Base-by-base conservation (phyloP, 768 basidiomycete genomes). In the Suillus variegatus region DNA sequence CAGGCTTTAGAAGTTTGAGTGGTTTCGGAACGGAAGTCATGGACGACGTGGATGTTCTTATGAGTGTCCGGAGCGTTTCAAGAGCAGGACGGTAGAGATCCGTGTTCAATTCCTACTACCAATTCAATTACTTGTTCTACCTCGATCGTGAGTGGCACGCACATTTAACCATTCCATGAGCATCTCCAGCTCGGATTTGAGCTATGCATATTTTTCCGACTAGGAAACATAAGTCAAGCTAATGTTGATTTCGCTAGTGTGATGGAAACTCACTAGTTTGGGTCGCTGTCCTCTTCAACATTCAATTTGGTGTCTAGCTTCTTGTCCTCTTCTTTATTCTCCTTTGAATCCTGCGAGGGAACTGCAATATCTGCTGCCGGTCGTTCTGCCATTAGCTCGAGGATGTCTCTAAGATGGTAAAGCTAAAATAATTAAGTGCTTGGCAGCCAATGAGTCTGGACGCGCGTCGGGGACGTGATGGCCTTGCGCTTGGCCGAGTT, bases 21-120 rank as follows among this genome's bases (percentile, higher is more conserved):
- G 97, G 97, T 81, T 99, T 99, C 1, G 97, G 97, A 12, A 99
- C 96, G 28, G 95, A 96, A 13, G 97, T 99, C 97, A 99, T 98
- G 7, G 95, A 97, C 16, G 94, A 96, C 3, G 97, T 99, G 13
- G 94, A 95, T 7, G 96, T 98, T 73, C 94, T 85, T 72, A 99
- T 99, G 51, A 99, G 83, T 8, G 92, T 95, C 57, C 97, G 87
- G 12, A 99, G 84, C 4, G 94, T 94, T 80, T 99, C 97, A 16
- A 99, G 84, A 35, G 97, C 95, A 28, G 96, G 91, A 20, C 89
- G 84, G 76, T 98, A 94, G 40, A 99, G 83, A 40, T 86, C 82
- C 1, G 88, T 90, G 73, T 97, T 88, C 65, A 91, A 74, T 88
- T 99, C 97, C 97, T 99, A 35, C 66, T 69, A 62, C 66, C 52